Percentiles rank a stretch among this genome's conserved stretches.
phyloP scores from a whole-genome alignment of 2,329 filamentous ascomycete species.

The Geosmithia flava region DNA sequence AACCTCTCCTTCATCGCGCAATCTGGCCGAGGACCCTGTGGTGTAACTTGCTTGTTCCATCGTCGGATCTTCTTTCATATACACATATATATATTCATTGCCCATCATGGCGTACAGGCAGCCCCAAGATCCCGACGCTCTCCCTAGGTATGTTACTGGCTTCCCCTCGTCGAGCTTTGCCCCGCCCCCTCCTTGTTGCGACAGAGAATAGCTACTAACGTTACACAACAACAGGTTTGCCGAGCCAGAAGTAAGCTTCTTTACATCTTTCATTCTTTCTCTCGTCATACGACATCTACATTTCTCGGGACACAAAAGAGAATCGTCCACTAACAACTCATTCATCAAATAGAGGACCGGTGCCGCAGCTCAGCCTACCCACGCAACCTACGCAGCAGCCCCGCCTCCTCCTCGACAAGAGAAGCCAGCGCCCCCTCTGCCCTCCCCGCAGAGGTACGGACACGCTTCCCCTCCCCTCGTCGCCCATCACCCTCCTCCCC shows the following conservation, averaged over 20 bases:
- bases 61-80: too few species aligned
- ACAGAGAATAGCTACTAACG: neutral
- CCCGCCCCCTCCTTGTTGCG: neutral
- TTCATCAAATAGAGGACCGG: slow-evolving; percentile 1
- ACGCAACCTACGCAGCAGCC: too few species aligned
- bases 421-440: slow-evolving; percentile 9
- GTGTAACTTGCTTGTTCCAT: neutral
- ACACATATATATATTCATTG: neutral
- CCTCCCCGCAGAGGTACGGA: slow-evolving; percentile 15
- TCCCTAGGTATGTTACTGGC: slow-evolving; percentile 61
- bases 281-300: neutral
- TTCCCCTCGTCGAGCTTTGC: slow-evolving; percentile 1
- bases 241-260: slow-evolving; percentile 44
- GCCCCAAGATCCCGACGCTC: slow-evolving; percentile 84
- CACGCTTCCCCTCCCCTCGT: slow-evolving; percentile 3
- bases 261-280: neutral
- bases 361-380: neutral
- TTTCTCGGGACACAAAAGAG: neutral
- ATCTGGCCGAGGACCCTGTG: neutral
- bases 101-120: slow-evolving; percentile 80
- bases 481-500: slow-evolving; percentile 17
- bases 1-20: too few species aligned
- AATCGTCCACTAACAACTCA: slow-evolving; percentile 1
- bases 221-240: slow-evolving; percentile 42
- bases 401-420: slow-evolving; percentile 3